Evolutionary conservation across 1,284 basidiomycete genomes (phyloP).

Genomic region (Puccinia sorghi): DNA sequence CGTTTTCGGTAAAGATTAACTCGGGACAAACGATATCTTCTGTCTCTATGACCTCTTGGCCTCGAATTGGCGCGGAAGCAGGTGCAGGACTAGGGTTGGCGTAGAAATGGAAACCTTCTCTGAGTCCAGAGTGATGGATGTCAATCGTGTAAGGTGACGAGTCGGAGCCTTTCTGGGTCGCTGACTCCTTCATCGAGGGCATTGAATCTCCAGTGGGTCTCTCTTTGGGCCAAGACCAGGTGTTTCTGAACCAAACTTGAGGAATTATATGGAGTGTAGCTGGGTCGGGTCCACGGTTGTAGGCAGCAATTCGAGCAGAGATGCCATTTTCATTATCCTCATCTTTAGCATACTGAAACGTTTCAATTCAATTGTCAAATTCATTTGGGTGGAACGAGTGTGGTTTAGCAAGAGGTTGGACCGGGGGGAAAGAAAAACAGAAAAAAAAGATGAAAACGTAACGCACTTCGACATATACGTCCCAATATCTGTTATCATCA

Average conservation of each 20-base stretch:
- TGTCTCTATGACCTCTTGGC: constrained; percentile 65
- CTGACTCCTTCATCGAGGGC: constrained; percentile 65
- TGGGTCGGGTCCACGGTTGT: constrained; percentile 92
- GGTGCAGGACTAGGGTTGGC: constrained; percentile 89
- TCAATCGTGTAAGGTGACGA: constrained; percentile 66
- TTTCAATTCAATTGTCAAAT: not conserved
- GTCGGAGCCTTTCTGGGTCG: constrained; percentile 66
- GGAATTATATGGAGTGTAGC: constrained; percentile 94
- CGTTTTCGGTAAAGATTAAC: constrained; percentile 90
- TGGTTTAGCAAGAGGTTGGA: not conserved
- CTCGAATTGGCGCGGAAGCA: constrained; percentile 66
- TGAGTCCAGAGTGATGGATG: constrained; percentile 68
- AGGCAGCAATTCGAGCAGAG: constrained; percentile 90
- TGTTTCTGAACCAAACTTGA: constrained; percentile 95
- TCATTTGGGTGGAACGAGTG: constrained; percentile 1
- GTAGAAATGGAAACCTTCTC: constrained; percentile 67
- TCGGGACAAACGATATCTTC: constrained; percentile 74
- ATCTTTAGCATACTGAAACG: constrained; percentile 86
- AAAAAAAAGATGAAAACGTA: constrained; percentile 36
- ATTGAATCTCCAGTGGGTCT: constrained; percentile 69
- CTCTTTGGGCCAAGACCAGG: constrained; percentile 90
- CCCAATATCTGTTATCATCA: constrained; percentile 94
- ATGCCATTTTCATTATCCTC: constrained; percentile 83
- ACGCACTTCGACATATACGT: constrained; percentile 86
- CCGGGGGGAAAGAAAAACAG: not conserved